These are phyloP conservation scores for Gracilaria caudata DNA, from an alignment of 23 red algal species.

Conservation along the genomic window DNA sequence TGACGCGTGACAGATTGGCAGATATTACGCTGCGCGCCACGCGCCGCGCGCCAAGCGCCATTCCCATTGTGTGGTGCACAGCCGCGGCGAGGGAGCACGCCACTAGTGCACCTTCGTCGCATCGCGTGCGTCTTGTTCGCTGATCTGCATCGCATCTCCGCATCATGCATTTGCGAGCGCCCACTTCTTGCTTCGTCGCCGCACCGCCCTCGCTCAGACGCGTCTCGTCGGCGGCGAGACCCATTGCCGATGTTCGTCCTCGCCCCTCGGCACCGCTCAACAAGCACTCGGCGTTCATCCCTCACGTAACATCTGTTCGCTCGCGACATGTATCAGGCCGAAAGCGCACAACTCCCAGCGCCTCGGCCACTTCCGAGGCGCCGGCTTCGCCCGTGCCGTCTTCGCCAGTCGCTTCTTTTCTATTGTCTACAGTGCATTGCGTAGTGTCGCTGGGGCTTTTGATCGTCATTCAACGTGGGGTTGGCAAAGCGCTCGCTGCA, in stretches of 20 bases:
- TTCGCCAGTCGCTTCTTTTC: neutral
- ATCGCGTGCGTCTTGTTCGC: neutral
- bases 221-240: neutral
- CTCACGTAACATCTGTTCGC: neutral
- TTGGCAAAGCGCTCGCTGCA: conserved; percentile 36
- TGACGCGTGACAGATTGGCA: neutral
- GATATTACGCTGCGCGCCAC: neutral
- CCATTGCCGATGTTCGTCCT: neutral
- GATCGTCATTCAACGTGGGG: conserved; percentile 24
- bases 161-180: neutral
- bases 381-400: neutral
- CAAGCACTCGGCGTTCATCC: conserved; percentile 9
- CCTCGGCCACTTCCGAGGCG: conserved; percentile 14
- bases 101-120: neutral
- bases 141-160: neutral
- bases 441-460: conserved; percentile 36
- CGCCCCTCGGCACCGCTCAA: neutral
- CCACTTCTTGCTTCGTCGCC: neutral
- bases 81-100: neutral
- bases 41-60: neutral
- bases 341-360: neutral
- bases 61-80: neutral
- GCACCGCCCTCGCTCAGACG: neutral
- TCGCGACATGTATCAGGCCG: neutral
- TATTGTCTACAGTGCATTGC: conserved; percentile 4